Conservation (phyloP, 1,284 basidiomycete species). For the Microbotryum intermedium region DNA sequence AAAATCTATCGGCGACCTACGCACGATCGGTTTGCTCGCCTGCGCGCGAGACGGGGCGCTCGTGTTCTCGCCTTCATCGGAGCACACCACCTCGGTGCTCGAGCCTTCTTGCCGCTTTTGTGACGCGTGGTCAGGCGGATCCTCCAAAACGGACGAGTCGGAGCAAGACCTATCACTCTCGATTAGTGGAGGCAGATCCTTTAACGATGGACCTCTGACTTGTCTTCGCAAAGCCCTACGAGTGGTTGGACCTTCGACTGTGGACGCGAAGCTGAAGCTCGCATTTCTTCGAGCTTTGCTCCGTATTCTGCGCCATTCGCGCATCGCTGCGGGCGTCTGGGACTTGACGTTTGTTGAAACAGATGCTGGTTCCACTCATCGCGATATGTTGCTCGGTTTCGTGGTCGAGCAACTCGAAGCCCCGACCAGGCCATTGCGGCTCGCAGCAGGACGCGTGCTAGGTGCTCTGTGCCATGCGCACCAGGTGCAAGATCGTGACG, state of each 20-base stretch:
- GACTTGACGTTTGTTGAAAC: not conserved
- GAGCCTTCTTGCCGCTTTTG: constrained; percentile 10
- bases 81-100: not conserved
- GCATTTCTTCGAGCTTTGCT: not conserved
- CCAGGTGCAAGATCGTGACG: not conserved
- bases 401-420: constrained; percentile 4
- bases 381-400: not conserved
- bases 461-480: not conserved
- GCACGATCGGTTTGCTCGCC: constrained; percentile 12
- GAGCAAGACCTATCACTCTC: not conserved
- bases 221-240: not conserved
- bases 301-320: constrained; percentile 8
- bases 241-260: not conserved
- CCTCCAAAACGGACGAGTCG: not conserved
- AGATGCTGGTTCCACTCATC: not conserved
- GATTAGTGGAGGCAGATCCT: not conserved
- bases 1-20: not conserved
- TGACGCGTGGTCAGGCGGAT: not conserved
- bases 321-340: not conserved
- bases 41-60: constrained; percentile 19
- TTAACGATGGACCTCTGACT: constrained; percentile 9
- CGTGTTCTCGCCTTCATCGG: not conserved
- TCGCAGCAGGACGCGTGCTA: constrained; percentile 11
- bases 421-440: constrained; percentile 1
- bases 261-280: constrained; percentile 4